phyloP scores from a whole-genome alignment of 768 basidiomycete species.

The Leccinum sublutescens region DNA sequence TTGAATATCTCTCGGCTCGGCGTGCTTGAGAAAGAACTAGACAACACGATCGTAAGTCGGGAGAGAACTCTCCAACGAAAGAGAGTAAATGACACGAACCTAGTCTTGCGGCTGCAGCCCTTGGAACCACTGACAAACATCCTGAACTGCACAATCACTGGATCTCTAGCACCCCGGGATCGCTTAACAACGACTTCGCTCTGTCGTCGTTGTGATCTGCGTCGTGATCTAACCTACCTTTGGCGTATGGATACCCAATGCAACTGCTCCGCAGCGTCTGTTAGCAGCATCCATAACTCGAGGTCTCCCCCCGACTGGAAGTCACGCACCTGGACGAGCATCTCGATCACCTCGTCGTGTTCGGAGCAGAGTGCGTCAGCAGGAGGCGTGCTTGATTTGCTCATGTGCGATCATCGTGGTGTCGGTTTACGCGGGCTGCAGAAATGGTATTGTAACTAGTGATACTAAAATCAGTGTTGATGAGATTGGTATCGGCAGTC shows the following conservation, averaged over 20 bases:
- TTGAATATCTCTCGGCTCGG: no score
- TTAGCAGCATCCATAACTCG: slow-evolving; percentile 41
- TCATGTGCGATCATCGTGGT: neutral
- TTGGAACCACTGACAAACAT: no score
- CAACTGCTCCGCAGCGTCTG: slow-evolving; percentile 41
- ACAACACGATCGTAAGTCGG: no score
- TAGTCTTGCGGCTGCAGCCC: no score
- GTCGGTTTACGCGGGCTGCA: neutral
- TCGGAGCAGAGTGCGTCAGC: slow-evolving; percentile 35
- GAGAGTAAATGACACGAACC: no score
- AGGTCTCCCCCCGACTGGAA: slow-evolving; percentile 35
- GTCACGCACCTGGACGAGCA: slow-evolving; percentile 31
- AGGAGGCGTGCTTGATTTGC: slow-evolving; percentile 47
- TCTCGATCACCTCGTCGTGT: slow-evolving; percentile 45
- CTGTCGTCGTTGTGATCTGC: neutral
- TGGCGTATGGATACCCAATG: slow-evolving; percentile 17
- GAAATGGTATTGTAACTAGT: neutral
- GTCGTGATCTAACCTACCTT: slow-evolving; percentile 18
- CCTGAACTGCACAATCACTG: no score
- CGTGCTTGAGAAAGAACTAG: no score
- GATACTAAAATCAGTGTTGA: neutral
- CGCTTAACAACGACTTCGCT: no score
- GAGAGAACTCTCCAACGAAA: no score
- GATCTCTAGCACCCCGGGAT: no score
- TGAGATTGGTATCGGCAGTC: no score